A percentile compares a stretch with the other conserved stretches of the same genome.
phyloP scores from a whole-genome alignment of 2,329 filamentous ascomycete species.

The Fusarium burgessii region DNA sequence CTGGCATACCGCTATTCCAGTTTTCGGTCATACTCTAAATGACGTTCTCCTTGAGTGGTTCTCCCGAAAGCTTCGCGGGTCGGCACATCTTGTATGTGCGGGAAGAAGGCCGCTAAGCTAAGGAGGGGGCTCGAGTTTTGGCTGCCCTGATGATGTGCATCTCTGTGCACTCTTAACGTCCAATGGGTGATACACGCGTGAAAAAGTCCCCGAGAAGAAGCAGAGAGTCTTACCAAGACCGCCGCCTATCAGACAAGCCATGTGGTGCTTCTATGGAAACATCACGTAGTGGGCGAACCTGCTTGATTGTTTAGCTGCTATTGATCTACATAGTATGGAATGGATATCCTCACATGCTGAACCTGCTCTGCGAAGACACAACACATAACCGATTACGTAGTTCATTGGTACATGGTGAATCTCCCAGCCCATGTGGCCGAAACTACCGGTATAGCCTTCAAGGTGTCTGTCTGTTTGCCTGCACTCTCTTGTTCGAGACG shows the following conservation, averaged over 20 bases:
- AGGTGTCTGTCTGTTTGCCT: conserved; percentile 3
- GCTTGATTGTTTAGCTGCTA: not conserved
- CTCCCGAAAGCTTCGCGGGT: conserved; percentile 40
- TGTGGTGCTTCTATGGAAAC: conserved; percentile 12
- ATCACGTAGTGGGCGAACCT: conserved; percentile 10
- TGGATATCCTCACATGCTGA: conserved; percentile 1
- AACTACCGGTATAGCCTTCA: not conserved
- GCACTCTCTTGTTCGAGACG: not conserved
- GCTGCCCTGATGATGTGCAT: conserved; percentile 36
- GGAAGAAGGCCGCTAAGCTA: conserved; percentile 33
- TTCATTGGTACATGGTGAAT: not conserved
- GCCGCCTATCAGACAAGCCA: conserved; percentile 29
- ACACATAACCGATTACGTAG: conserved; percentile 28
- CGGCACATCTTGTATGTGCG: conserved; percentile 36
- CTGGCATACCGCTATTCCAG: not conserved
- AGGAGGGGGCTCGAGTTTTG: conserved; percentile 20
- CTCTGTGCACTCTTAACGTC: conserved; percentile 15
- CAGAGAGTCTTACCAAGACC: conserved; percentile 6
- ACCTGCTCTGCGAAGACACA: not conserved
- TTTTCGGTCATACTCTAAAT: conserved; percentile 3
- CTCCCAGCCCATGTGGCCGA: conserved; percentile 18
- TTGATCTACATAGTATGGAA: not conserved
- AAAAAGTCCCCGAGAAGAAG: conserved; percentile 34
- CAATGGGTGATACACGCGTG: conserved; percentile 31
- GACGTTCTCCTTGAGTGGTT: conserved; percentile 16